Conservation (phyloP, 441 rosid species). For the Adansonia gregorii region DNA sequence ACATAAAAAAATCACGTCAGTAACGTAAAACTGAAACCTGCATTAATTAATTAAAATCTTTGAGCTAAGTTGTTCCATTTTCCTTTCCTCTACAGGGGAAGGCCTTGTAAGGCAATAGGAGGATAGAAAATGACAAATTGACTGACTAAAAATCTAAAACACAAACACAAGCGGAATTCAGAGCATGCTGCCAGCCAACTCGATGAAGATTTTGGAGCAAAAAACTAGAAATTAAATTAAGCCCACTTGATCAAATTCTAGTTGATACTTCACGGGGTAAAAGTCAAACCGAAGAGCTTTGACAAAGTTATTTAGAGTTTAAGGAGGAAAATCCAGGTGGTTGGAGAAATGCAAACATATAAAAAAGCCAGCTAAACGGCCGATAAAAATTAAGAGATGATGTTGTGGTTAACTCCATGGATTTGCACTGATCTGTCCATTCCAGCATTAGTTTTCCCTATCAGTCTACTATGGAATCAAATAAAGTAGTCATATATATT, state of each 20-base stretch:
- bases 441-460: not conserved
- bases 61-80: conserved; percentile 6
- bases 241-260: conserved; percentile 16
- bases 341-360: not conserved
- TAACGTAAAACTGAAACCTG: not conserved
- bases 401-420: not conserved
- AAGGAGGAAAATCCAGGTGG: not conserved
- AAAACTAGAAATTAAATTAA: not conserved
- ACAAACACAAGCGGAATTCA: not conserved
- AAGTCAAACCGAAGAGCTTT: conserved; percentile 1
- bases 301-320: not conserved
- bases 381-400: not conserved
- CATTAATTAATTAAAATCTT: not conserved
- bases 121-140: not conserved
- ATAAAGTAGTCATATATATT: conserved; percentile 7
- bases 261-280: conserved; percentile 1
- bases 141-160: not conserved
- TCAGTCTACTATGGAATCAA: not conserved
- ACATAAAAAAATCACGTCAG: not conserved
- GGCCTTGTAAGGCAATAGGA: not conserved
- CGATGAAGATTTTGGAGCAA: not conserved
- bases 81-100: not conserved
- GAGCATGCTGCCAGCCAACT: conserved; percentile 4
- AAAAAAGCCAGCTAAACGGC: not conserved
- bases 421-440: not conserved